Base-by-base conservation (phyloP, 306 rosid genomes). In the Vicia sativa region DNA sequence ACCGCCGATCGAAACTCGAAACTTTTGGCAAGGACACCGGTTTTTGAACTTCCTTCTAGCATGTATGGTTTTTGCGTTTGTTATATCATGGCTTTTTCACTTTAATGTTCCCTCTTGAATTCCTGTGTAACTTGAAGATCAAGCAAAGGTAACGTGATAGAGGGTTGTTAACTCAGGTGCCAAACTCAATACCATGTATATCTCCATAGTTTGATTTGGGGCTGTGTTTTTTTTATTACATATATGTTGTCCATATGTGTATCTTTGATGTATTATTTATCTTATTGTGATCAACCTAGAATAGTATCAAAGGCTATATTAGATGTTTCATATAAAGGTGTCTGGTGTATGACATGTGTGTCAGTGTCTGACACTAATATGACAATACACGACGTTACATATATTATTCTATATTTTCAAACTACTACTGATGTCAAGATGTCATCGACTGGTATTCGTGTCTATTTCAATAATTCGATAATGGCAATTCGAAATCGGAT, bases 51-150 rank as follows among this genome's bases (percentile, higher is more conserved):
- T 91, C 71, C 78, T 89, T 59, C 90, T 89, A 37, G 97, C 97
- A 3, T 86, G 90, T 75, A 89, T 91, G 95, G 96, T 91, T 3
- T 91, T 91, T 62, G 96, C 97, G 39, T 91, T 91, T 55, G 90
- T 89, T 64, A 91, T 89, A 68, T 91, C 97, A 4, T 91, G 97
- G 97, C 90, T 91, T 67, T 91, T 87, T 68, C 96, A 91, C 84
- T 91, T 91, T 73, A 91, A 91, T 77, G 91, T 87, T 19, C 97
- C 95, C 79, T 89, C 96, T 42, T 91, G 77, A 82, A 72, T 68
- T 65, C 74, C 64, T 75, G 38, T 77, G 53, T 29, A 41, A 46
- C 74, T 19, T 76, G 42, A 44, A 26, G 58, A 61, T 55, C 62
- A 75, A 75, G 25, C 78, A 60, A 79, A 52, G 34, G 53, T 70